Conservation (phyloP, 2,329 filamentous ascomycete genomes). For the Pestalotiopsis sp. region DNA sequence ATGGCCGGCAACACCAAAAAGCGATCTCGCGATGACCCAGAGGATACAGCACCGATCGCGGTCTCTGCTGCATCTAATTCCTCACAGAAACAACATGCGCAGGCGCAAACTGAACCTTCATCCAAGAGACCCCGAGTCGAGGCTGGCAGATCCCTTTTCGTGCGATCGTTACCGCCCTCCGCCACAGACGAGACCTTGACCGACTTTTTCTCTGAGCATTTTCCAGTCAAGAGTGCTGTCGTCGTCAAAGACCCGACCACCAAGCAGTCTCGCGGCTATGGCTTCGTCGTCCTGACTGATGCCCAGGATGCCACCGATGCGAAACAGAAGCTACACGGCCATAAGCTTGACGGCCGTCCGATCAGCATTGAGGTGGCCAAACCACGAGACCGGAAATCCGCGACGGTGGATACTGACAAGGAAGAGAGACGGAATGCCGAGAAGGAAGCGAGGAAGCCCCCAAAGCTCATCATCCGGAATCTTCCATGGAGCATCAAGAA, state of each 20-base stretch:
- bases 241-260: conserved; percentile 85
- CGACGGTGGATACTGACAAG: conserved; percentile 43
- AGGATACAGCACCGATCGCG: conserved; percentile 16
- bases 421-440: conserved; percentile 61
- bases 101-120: conserved; percentile 28
- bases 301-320: conserved; percentile 85
- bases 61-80: conserved; percentile 6
- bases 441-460: conserved; percentile 60
- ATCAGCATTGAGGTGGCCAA: conserved; percentile 88
- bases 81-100: background rate
- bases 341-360: conserved; percentile 75
- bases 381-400: conserved; percentile 66
- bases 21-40: conserved; percentile 4
- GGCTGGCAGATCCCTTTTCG: conserved; percentile 77
- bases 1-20: conserved; percentile 1
- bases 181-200: conserved; percentile 83
- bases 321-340: conserved; percentile 77
- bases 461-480: conserved; percentile 88
- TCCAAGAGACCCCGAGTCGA: conserved; percentile 62
- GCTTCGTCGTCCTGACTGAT: conserved; percentile 96
- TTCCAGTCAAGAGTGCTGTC: conserved; percentile 93
- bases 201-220: conserved; percentile 90
- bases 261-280: conserved; percentile 87
- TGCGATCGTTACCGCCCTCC: conserved; percentile 78
- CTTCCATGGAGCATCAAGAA: conserved; percentile 94